These are phyloP conservation scores for Lichtheimia ramosa DNA, from an alignment of 371 early-diverging fungal genomes.

Conservation along the genomic window DNA sequence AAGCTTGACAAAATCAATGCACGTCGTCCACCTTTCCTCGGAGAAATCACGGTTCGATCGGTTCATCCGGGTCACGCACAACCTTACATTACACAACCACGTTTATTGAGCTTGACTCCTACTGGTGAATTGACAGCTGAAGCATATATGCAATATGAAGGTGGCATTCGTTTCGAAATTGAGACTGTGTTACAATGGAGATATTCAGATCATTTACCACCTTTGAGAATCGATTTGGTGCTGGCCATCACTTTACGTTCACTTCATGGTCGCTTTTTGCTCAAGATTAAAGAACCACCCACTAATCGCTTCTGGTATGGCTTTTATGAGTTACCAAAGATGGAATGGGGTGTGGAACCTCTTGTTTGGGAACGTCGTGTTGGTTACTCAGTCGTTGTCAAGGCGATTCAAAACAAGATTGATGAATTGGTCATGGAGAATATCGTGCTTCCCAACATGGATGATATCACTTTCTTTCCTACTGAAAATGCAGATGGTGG, in stretches of 20 bases:
- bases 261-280: slow-evolving; percentile 73
- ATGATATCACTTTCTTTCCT: slow-evolving; percentile 83
- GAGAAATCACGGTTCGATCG: slow-evolving; percentile 79
- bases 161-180: slow-evolving; percentile 73
- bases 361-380: slow-evolving; percentile 85
- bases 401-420: slow-evolving; percentile 83
- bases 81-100: slow-evolving; percentile 80
- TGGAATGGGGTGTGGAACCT: slow-evolving; percentile 84
- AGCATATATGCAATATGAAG: slow-evolving; percentile 77
- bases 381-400: slow-evolving; percentile 76
- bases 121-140: slow-evolving; percentile 77
- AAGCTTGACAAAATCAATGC: slow-evolving; percentile 70
- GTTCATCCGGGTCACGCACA: slow-evolving; percentile 78
- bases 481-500: slow-evolving; percentile 64
- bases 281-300: slow-evolving; percentile 84
- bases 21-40: slow-evolving; percentile 74
- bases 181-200: slow-evolving; percentile 64
- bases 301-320: slow-evolving; percentile 91
- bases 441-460: slow-evolving; percentile 89
- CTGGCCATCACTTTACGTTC: slow-evolving; percentile 72
- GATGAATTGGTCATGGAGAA: slow-evolving; percentile 80
- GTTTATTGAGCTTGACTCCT: slow-evolving; percentile 62
- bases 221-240: slow-evolving; percentile 75
- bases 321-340: slow-evolving; percentile 78
- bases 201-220: slow-evolving; percentile 53